A percentile compares a stretch with the other conserved stretches of the same genome.
Evolutionary conservation across 371 early-diverging fungal species (phyloP).

Genomic region (Mycotypha africana): DNA sequence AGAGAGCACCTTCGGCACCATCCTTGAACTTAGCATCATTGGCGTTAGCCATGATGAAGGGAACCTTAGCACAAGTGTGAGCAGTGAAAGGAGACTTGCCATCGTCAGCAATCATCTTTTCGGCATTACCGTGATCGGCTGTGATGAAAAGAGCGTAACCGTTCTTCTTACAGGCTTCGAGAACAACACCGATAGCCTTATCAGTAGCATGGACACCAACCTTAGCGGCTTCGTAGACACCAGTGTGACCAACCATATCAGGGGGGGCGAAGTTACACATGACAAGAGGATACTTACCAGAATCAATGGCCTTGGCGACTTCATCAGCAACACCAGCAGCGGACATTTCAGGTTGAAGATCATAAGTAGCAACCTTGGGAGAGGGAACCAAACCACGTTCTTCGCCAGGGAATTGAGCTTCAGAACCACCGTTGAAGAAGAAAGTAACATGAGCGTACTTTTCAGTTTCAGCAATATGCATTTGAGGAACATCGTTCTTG

Average conservation of each 20-base stretch:
- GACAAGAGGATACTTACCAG: slow-evolving; percentile 87
- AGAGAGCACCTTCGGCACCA: slow-evolving; percentile 74
- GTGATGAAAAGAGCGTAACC: slow-evolving; percentile 96
- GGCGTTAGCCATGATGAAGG: slow-evolving; percentile 82
- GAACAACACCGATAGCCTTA: slow-evolving; percentile 90
- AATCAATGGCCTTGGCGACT: slow-evolving; percentile 79
- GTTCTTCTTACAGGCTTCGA: slow-evolving; percentile 84
- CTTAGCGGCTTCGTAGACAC: slow-evolving; percentile 91
- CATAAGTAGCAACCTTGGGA: slow-evolving; percentile 97
- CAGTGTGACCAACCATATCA: slow-evolving; percentile 99
- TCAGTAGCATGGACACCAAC: slow-evolving; percentile 95
- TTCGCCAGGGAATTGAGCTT: slow-evolving; percentile 84
- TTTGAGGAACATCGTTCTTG: slow-evolving; percentile 80
- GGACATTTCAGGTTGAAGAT: slow-evolving; percentile 95
- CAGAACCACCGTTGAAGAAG: slow-evolving; percentile 99
- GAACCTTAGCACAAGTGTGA: slow-evolving; percentile 92
- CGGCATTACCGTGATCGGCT: slow-evolving; percentile 99
- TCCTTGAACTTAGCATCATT: slow-evolving; percentile 37
- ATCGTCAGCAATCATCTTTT: slow-evolving; percentile 94
- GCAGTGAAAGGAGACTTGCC: slow-evolving; percentile 90
- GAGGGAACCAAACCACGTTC: slow-evolving; percentile 88
- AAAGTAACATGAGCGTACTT: slow-evolving; percentile 99
- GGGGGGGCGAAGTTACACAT: slow-evolving; percentile 99
- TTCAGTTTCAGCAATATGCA: slow-evolving; percentile 98
- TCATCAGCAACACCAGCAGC: slow-evolving; percentile 85